Evolutionary conservation across 139 green algal species (phyloP), one percentile per base, ranked within the genome.

Genomic region (Auxenochlorella pyrenoidosa): DNA sequence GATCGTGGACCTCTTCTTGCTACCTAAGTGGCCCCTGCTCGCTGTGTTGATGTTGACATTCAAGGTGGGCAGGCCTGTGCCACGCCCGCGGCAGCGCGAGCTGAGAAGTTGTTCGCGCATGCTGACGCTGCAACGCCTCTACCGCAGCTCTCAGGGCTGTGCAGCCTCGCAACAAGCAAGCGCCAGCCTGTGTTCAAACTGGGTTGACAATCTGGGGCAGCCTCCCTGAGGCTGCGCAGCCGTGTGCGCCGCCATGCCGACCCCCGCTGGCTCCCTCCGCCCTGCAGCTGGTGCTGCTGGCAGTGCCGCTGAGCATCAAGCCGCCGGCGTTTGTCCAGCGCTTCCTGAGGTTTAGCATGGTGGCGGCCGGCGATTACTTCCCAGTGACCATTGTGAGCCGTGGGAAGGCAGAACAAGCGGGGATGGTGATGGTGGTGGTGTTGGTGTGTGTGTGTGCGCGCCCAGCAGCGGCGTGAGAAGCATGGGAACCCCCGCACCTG

Each of bases 261-360:
- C 60, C 26, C 24, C 24, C n/a, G n/a, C n/a, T 43, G 21, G 12
- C 13, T 26, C 3, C 68, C n/a, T 63, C 15, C 47, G 16, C 54
- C 2, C 30, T 54, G 38, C 84, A 82, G 72, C 6, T 88, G 15
- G n/a, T 59, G 59, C 75, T 84, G 36, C 41, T 82, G 60, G 26
- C n/a, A 24, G 24, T 72, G 43, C 85, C 85, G 44, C 60, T 88
- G 32, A 30, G 58, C 65, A 65, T 85, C 16, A 5, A 54, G 30
- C 75, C 75, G 24, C 85, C 85, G 8, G 3, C 13, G 4, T 68
- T 76, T 22, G 34, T 88, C 13, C 21, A 79, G 26, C 30, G 63
- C 5, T 88, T 79, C 28, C 43, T 88, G n/a, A 51, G 71, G 5
- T 89, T 86, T 41, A 60, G 44, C 21, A 71, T 82, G 40, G 68